phyloP scores from a whole-genome alignment of 768 basidiomycete genomes.

The Lactifluus subvellereus region DNA sequence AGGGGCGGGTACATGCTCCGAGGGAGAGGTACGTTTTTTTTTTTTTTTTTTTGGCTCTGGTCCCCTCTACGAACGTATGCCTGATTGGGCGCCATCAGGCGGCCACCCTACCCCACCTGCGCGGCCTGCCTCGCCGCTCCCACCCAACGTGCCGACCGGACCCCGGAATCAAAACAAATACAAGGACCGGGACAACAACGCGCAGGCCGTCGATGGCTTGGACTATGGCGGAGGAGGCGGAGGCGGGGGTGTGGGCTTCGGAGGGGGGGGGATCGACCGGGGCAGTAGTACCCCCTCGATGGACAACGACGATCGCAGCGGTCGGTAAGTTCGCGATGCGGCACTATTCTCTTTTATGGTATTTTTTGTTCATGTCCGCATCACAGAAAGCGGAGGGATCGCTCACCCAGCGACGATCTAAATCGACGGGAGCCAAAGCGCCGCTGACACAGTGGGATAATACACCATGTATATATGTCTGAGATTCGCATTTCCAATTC shows the following conservation, averaged over 20 bases:
- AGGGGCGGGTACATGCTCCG: constrained; percentile 38
- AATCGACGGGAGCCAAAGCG: constrained; percentile 21
- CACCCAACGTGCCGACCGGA: constrained; percentile 82
- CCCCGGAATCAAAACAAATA: constrained; percentile 87
- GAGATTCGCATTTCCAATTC: background rate
- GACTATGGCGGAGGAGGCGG: constrained; percentile 67
- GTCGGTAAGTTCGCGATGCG: constrained; percentile 18
- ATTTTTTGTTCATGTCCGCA: background rate
- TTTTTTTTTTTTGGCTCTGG: background rate
- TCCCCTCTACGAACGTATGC: background rate
- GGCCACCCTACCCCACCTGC: constrained; percentile 47
- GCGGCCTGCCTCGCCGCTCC: constrained; percentile 77
- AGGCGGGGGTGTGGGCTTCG: constrained; percentile 25
- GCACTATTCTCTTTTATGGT: background rate
- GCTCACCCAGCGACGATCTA: constrained; percentile 22
- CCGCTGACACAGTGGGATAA: constrained; percentile 13
- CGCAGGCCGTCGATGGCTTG: constrained; percentile 81
- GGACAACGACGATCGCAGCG: constrained; percentile 18
- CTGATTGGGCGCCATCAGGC: background rate
- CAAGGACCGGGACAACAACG: constrained; percentile 82
- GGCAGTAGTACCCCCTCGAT: constrained; percentile 25
- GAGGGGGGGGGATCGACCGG: constrained; percentile 13
- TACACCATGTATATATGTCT: background rate
- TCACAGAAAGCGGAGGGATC: constrained; percentile 23
- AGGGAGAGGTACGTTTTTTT: constrained; percentile 34